Percentiles rank a stretch among this genome's conserved stretches.
phyloP scores from a whole-genome alignment of 345 rosid species.

The Eutrema yunnanense region DNA sequence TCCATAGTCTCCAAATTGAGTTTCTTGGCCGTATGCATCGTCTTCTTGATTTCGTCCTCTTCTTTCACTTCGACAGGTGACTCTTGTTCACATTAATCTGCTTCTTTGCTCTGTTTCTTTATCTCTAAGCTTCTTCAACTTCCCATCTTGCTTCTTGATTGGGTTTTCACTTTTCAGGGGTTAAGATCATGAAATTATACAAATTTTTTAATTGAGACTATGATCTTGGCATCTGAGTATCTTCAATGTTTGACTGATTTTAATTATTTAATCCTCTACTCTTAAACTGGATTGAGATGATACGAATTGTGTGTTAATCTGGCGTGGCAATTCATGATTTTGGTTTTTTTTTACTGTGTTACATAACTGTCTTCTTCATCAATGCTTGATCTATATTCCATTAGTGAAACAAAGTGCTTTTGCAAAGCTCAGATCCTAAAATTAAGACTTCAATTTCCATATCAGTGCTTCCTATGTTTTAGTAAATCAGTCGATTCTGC shows the following conservation, averaged over 20 bases:
- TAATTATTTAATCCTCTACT: background rate
- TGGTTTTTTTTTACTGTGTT: too few species aligned
- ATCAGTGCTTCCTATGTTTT: conserved; percentile 5
- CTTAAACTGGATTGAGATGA: background rate
- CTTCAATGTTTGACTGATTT: background rate
- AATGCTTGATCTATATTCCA: too few species aligned
- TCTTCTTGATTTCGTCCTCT: conserved; percentile 55
- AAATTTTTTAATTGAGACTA: background rate
- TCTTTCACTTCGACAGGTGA: conserved; percentile 68
- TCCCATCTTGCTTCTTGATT: conserved; percentile 15
- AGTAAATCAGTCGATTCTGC: background rate
- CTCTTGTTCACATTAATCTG: background rate
- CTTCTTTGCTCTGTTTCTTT: background rate
- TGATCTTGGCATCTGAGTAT: background rate
- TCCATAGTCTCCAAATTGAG: conserved; percentile 37
- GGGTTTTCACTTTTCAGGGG: background rate
- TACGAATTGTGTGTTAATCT: too few species aligned
- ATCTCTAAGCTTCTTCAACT: conserved; percentile 8
- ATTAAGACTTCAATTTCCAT: background rate
- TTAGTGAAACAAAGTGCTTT: too few species aligned
- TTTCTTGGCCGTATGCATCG: conserved; percentile 28
- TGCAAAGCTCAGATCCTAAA: too few species aligned
- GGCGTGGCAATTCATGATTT: background rate
- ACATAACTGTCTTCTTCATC: too few species aligned
- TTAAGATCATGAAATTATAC: background rate